Conservation (phyloP, 202 grass and related monocot species). For the Eragrostis tef region DNA sequence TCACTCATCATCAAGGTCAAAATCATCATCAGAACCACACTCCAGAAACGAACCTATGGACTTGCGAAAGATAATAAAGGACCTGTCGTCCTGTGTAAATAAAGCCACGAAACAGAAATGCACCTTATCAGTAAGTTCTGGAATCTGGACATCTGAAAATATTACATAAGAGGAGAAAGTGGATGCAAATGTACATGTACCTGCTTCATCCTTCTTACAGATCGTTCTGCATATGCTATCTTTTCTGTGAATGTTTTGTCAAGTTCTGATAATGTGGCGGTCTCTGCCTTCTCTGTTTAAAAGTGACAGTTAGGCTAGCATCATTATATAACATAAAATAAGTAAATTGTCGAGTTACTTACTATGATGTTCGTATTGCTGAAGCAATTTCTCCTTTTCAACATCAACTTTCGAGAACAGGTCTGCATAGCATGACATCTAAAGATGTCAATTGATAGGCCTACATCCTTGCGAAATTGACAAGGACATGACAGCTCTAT, state of each 20-base stretch:
- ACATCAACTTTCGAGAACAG: conserved; percentile 75
- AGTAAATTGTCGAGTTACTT: conserved; percentile 38
- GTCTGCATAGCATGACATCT: conserved; percentile 53
- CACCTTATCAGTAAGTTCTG: conserved; percentile 41
- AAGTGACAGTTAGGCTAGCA: conserved; percentile 30
- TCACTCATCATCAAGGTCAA: conserved; percentile 59
- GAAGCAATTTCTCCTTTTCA: conserved; percentile 73
- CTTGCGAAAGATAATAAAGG: conserved; percentile 77
- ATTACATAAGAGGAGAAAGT: conserved; percentile 24
- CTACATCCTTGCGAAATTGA: conserved; percentile 17
- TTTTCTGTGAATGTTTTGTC: conserved; percentile 66
- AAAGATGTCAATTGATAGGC: conserved; percentile 19
- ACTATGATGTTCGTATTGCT: conserved; percentile 72
- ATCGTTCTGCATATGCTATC: conserved; percentile 57
- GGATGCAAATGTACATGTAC: conserved; percentile 48
- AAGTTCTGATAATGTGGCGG: conserved; percentile 53
- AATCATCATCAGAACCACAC: conserved; percentile 80
- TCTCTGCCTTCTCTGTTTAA: conserved; percentile 61
- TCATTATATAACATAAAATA: background rate
- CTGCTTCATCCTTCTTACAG: conserved; percentile 66
- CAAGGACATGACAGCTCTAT: background rate
- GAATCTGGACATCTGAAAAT: conserved; percentile 4
- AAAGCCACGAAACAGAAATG: conserved; percentile 19
- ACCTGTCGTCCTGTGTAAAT: conserved; percentile 61
- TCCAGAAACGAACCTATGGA: conserved; percentile 72